Evolutionary conservation across 257 asterid genomes (phyloP).

Genomic region (Lycium ferocissimum): DNA sequence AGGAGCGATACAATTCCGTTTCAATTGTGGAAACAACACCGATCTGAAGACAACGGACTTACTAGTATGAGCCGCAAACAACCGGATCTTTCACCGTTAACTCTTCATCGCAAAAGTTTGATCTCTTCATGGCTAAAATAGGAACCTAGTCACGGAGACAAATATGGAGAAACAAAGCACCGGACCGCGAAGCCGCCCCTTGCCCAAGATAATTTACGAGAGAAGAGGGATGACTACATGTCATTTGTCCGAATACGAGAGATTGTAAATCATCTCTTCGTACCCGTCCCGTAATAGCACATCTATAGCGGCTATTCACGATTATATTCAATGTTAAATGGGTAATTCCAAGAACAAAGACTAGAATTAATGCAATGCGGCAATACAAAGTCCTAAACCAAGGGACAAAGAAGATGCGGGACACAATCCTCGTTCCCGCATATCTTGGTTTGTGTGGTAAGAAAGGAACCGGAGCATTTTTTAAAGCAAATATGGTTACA

Average conservation of each 20-base stretch:
- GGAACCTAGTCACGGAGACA: not conserved
- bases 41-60: not conserved
- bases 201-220: not conserved
- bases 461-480: not conserved
- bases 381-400: not conserved
- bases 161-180: conserved; percentile 20
- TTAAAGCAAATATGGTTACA: not conserved
- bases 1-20: not conserved
- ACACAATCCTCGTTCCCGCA: not conserved
- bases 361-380: not conserved
- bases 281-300: not conserved
- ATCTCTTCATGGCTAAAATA: too few relatives aligned
- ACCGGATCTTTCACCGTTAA: not conserved
- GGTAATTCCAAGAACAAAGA: not conserved
- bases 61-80: not conserved
- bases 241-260: not conserved
- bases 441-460: not conserved
- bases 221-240: not conserved
- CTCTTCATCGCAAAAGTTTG: not conserved
- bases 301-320: not conserved
- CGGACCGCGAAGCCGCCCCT: not conserved
- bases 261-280: not conserved
- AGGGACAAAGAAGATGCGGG: not conserved
- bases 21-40: not conserved
- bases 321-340: not conserved